These are phyloP conservation scores for Limonium bicolor DNA, from an alignment of 148 eudicot species.

Conservation along the genomic window DNA sequence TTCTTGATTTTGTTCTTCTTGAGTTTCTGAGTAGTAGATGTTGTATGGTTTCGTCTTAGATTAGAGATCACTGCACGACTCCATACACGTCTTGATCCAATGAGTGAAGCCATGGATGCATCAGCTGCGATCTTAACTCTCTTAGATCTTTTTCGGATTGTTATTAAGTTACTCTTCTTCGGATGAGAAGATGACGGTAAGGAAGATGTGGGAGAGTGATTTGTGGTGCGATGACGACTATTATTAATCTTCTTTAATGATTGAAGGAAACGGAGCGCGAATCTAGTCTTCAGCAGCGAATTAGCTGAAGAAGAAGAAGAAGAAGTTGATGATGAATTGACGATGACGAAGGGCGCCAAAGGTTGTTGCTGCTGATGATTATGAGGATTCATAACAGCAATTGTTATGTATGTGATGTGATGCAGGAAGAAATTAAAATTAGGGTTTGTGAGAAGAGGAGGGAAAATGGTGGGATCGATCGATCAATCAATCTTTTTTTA, in stretches of 20 bases:
- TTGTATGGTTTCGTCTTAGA: conserved; percentile 10
- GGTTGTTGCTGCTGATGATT: too few species aligned
- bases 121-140: conserved; percentile 44
- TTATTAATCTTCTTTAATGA: conserved; percentile 39
- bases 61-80: conserved; percentile 45
- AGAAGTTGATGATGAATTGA: too few species aligned
- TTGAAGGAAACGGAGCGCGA: conserved; percentile 36
- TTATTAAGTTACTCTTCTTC: too few species aligned
- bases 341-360: too few species aligned
- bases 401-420: too few species aligned
- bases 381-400: too few species aligned
- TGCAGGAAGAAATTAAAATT: too few species aligned
- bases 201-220: neutral
- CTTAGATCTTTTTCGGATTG: conserved; percentile 5
- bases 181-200: neutral
- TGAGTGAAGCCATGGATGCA: conserved; percentile 44
- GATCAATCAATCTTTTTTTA: too few species aligned
- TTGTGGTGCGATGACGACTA: too few species aligned
- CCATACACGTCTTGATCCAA: conserved; percentile 58
- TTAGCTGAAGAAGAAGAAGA: conserved; percentile 10
- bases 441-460: too few species aligned
- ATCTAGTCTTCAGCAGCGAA: conserved; percentile 29
- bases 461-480: too few species aligned
- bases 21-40: neutral
- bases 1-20: neutral